phyloP scores from a whole-genome alignment of 441 rosid genomes.

The Jatropha podagrica region DNA sequence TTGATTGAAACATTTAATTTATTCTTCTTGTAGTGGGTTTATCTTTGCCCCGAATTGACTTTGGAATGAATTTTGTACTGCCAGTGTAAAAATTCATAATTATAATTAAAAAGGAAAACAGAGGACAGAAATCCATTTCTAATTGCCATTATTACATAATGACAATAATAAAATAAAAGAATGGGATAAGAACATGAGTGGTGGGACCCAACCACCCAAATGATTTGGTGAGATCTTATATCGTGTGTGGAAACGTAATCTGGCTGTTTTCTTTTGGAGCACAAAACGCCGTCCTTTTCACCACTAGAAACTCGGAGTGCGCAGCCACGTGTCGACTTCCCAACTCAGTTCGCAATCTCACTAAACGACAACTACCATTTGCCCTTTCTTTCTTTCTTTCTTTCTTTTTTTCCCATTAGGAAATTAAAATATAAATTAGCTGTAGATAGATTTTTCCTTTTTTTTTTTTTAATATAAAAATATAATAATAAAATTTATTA shows the following conservation, averaged over 20 bases:
- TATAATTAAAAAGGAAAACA: too few relatives aligned
- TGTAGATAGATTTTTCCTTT: too few relatives aligned
- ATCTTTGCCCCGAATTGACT: too few relatives aligned
- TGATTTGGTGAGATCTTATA: constrained; percentile 26
- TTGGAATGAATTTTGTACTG: too few relatives aligned
- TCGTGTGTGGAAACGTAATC: constrained; percentile 25
- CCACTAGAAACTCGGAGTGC: constrained; percentile 47
- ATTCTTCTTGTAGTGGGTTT: too few relatives aligned
- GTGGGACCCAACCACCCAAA: constrained; percentile 26
- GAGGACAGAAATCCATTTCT: too few relatives aligned
- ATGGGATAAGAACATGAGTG: constrained; percentile 6
- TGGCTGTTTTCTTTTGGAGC: background rate
- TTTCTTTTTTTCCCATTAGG: background rate
- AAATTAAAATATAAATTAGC: too few relatives aligned
- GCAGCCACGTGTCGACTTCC: constrained; percentile 47
- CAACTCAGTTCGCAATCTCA: constrained; percentile 33
- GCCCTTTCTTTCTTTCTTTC: background rate
- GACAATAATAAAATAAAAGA: background rate
- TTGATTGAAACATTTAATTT: too few relatives aligned
- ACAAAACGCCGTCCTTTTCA: constrained; percentile 24
- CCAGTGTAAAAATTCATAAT: too few relatives aligned
- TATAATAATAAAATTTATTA: too few relatives aligned
- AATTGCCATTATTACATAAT: background rate
- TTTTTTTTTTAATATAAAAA: too few relatives aligned
- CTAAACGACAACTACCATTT: constrained; percentile 18